These are phyloP conservation scores for Pyrrhoderma lamaoense DNA, from an alignment of 1,284 basidiomycete genomes.

Conservation along the genomic window DNA sequence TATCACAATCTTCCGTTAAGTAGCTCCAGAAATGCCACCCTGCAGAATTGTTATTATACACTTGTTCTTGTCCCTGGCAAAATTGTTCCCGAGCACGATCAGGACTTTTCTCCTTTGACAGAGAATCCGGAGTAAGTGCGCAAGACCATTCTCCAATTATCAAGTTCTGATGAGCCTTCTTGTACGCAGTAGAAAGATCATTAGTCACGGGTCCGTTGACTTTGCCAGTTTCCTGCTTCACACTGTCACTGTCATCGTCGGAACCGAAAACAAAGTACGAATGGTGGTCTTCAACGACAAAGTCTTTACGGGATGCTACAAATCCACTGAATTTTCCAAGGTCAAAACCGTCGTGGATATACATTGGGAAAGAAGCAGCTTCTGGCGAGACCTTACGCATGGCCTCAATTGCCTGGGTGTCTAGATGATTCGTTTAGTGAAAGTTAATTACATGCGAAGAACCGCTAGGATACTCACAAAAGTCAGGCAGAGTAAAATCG, in stretches of 20 bases:
- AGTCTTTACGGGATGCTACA: constrained; percentile 51
- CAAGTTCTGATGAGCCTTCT: constrained; percentile 46
- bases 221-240: constrained; percentile 42
- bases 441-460: constrained; percentile 1
- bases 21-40: constrained; percentile 77
- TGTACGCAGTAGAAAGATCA: constrained; percentile 34
- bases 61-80: constrained; percentile 55
- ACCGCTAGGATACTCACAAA: constrained; percentile 37
- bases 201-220: constrained; percentile 36
- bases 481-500: constrained; percentile 38
- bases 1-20: constrained; percentile 51
- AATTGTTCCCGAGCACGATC: constrained; percentile 45
- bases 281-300: constrained; percentile 73
- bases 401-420: constrained; percentile 37
- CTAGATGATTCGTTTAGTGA: background rate
- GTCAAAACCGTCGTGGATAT: constrained; percentile 72
- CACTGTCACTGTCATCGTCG: constrained; percentile 38
- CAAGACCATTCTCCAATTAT: constrained; percentile 71
- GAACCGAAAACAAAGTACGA: constrained; percentile 65
- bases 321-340: constrained; percentile 49
- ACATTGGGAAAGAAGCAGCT: constrained; percentile 52
- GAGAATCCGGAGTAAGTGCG: constrained; percentile 53
- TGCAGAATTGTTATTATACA: constrained; percentile 51
- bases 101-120: constrained; percentile 41
- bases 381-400: constrained; percentile 44